phyloP scores from a whole-genome alignment of 805 yeast species.

The Candida coleopterorum region DNA sequence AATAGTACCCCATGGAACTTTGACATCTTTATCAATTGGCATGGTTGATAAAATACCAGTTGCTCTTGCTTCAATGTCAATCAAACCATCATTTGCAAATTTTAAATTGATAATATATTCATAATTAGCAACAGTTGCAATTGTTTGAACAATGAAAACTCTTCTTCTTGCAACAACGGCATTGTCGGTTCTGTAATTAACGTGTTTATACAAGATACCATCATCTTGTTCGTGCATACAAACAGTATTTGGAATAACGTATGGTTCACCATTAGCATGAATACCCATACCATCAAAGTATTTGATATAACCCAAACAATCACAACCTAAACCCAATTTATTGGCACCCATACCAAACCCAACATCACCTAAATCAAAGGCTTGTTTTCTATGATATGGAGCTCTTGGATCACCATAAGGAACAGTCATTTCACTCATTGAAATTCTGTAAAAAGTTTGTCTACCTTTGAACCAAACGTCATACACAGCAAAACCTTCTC shows the following conservation, averaged over 20 bases:
- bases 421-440: slow-evolving; percentile 81
- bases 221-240: slow-evolving; percentile 81
- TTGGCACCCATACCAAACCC: slow-evolving; percentile 77
- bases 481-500: slow-evolving; percentile 78
- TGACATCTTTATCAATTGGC: slow-evolving; percentile 68
- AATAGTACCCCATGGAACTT: slow-evolving; percentile 69
- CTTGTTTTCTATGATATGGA: slow-evolving; percentile 82
- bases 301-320: slow-evolving; percentile 75
- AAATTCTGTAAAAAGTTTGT: slow-evolving; percentile 65
- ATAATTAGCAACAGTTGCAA: slow-evolving; percentile 82
- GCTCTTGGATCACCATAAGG: slow-evolving; percentile 81
- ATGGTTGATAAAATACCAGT: slow-evolving; percentile 83
- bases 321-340: slow-evolving; percentile 68
- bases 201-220: slow-evolving; percentile 74
- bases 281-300: slow-evolving; percentile 61
- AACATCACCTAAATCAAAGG: slow-evolving; percentile 81
- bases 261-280: slow-evolving; percentile 57
- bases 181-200: slow-evolving; percentile 67
- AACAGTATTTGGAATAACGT: slow-evolving; percentile 60
- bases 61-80: slow-evolving; percentile 75
- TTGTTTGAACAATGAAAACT: slow-evolving; percentile 73
- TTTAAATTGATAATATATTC: slow-evolving; percentile 71
- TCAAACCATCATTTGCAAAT: slow-evolving; percentile 74
- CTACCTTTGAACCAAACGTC: slow-evolving; percentile 74
- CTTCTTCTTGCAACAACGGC: slow-evolving; percentile 76